A percentile compares a stretch with the other conserved stretches of the same genome.
Conservation (phyloP, 2,329 filamentous ascomycete genomes). For the Fusarium aywerte region DNA sequence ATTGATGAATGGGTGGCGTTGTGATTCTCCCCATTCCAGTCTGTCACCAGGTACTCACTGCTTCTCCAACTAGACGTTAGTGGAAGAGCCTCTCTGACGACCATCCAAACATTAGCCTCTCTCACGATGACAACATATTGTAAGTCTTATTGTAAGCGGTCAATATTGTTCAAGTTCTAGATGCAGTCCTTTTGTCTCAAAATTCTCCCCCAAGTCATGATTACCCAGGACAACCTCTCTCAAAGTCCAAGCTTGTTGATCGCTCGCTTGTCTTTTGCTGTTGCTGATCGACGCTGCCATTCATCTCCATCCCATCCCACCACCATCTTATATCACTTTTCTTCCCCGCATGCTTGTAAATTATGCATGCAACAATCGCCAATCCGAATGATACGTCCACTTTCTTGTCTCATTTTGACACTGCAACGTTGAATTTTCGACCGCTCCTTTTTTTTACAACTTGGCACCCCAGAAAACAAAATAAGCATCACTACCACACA, state of each 20-base stretch:
- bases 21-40: conserved; percentile 28
- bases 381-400: conserved; percentile 4
- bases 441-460: too few relatives aligned
- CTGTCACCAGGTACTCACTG: conserved; percentile 15
- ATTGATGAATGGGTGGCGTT: conserved; percentile 14
- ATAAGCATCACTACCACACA: too few relatives aligned
- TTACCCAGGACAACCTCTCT: conserved; percentile 16
- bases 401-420: background rate
- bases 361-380: conserved; percentile 7
- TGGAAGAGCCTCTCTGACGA: conserved; percentile 3
- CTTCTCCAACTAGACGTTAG: background rate
- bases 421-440: conserved; percentile 1
- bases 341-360: conserved; percentile 29
- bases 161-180: background rate
- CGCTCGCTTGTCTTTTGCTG: background rate
- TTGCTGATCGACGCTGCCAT: conserved; percentile 20
- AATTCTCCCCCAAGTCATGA: conserved; percentile 2
- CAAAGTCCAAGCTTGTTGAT: background rate
- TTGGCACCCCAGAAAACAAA: too few relatives aligned
- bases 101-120: background rate
- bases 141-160: too few relatives aligned
- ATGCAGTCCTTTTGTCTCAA: conserved; percentile 1
- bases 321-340: background rate
- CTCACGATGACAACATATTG: too few relatives aligned
- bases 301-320: conserved; percentile 10